A percentile compares a stretch with the other conserved stretches of the same genome.
phyloP scores from a whole-genome alignment of 202 grass and related monocot species.

The Schoenoplectus triqueter region DNA sequence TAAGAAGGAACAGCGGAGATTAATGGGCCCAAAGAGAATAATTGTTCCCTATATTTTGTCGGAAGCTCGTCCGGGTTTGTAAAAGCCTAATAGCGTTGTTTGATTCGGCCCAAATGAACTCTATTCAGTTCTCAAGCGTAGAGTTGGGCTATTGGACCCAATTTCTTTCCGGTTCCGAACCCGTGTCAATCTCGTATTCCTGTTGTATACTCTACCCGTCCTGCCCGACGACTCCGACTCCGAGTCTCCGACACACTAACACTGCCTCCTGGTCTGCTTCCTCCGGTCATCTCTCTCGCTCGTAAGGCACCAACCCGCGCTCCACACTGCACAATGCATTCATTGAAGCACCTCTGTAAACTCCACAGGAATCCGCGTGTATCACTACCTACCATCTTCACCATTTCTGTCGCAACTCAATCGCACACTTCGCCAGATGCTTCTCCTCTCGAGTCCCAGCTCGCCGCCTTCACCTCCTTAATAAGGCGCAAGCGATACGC shows the following conservation, averaged over 20 bases:
- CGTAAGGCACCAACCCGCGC: too few relatives aligned
- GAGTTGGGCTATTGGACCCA: too few relatives aligned
- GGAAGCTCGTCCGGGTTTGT: background rate
- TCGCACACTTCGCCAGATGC: conserved; percentile 20
- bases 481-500: conserved; percentile 49
- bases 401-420: background rate
- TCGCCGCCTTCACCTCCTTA: conserved; percentile 42
- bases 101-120: background rate
- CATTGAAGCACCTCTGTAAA: conserved; percentile 11
- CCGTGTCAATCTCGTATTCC: too few relatives aligned
- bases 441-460: conserved; percentile 41
- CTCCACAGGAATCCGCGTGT: conserved; percentile 9
- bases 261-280: background rate
- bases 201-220: too few relatives aligned
- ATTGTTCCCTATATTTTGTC: too few relatives aligned
- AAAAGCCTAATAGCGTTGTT: background rate
- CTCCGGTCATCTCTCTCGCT: background rate
- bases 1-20: too few relatives aligned
- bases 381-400: background rate
- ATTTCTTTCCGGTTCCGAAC: too few relatives aligned
- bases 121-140: too few relatives aligned
- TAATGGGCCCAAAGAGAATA: too few relatives aligned
- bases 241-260: background rate
- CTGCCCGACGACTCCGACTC: too few relatives aligned
- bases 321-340: background rate